These are phyloP conservation scores for Trametes punicea DNA, from an alignment of 768 basidiomycete species.

Conservation along the genomic window DNA sequence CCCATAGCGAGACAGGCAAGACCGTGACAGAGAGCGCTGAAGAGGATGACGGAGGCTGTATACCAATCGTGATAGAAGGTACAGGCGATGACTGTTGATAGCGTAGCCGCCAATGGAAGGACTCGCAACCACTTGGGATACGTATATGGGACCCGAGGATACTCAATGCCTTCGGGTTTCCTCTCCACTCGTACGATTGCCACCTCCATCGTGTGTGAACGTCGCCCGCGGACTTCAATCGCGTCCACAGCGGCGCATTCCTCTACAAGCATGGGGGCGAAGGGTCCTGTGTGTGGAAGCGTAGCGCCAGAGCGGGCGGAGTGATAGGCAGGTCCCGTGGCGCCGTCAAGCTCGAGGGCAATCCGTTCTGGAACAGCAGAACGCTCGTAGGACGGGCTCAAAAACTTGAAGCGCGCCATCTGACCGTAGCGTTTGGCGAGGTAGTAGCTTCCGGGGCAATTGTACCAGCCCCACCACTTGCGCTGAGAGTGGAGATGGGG, in stretches of 20 bases:
- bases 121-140: background rate
- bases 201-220: conserved; percentile 3
- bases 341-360: background rate
- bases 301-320: background rate
- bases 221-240: background rate
- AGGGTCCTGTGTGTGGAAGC: background rate
- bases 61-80: background rate
- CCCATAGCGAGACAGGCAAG: conserved; percentile 11
- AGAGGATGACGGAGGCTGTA: background rate
- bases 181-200: background rate
- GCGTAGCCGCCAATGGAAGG: background rate
- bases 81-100: conserved; percentile 7
- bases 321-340: background rate
- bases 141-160: conserved; percentile 7
- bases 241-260: background rate
- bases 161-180: background rate
- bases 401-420: conserved; percentile 3
- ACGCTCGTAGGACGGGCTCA: background rate
- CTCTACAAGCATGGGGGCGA: background rate
- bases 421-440: conserved; percentile 12
- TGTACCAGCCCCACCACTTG: conserved; percentile 18
- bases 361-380: background rate
- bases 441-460: conserved; percentile 11
- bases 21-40: conserved; percentile 8
- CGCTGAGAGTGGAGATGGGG: conserved; percentile 7